Evolutionary conservation across 2,329 filamentous ascomycete genomes (phyloP), one percentile per base, ranked within the genome.

Genomic region (Chaetomium olivaceum): DNA sequence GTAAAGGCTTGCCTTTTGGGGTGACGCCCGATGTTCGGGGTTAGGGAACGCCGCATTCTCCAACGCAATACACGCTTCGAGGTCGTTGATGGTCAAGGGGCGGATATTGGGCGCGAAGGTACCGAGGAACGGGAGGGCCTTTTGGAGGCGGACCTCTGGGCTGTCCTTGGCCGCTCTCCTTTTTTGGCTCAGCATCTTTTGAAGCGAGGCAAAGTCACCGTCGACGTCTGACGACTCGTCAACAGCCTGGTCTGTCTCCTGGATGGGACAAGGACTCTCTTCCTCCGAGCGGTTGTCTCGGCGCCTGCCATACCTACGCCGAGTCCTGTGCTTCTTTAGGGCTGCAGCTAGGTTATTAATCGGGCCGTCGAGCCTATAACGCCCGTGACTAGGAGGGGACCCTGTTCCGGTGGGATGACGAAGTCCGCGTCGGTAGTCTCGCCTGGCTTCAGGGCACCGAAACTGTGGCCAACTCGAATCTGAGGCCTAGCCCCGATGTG

Each of bases 41-140:
- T 86, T 74, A 19, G 77, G 71, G 67, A 87, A 85, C 4, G 85
- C 83, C 12, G 82, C 80, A 65, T 83, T 80, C 74, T 88, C 86
- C 36, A 88, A 77, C 6, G 80, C 80, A 27, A 85, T 75, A 68
- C 83, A 85, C 8, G 85, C 86, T 36, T 89, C 86, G 58, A 89
- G 75, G 71, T 92, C 88, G 29, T 84, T 85, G 57, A 85, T 77
- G 50, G 86, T 91, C 59, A 97, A 83, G 31, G 90, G 85, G 61
- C 91, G 87, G n/a, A 91, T 85, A 72, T 91, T 90, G 29, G 92
- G 88, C 73, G 91, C 85, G 72, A 92, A 85, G 59, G 85, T 56
- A 7, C 46, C 46, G 25, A 64, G 81, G 72, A 89, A 88, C 11
- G 80, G 82, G 57, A 83, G 74, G 46, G 82, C 71, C 67, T 82